These are phyloP conservation scores for Auxenochlorella pyrenoidosa DNA, from an alignment of 139 green algal species.

Conservation along the genomic window DNA sequence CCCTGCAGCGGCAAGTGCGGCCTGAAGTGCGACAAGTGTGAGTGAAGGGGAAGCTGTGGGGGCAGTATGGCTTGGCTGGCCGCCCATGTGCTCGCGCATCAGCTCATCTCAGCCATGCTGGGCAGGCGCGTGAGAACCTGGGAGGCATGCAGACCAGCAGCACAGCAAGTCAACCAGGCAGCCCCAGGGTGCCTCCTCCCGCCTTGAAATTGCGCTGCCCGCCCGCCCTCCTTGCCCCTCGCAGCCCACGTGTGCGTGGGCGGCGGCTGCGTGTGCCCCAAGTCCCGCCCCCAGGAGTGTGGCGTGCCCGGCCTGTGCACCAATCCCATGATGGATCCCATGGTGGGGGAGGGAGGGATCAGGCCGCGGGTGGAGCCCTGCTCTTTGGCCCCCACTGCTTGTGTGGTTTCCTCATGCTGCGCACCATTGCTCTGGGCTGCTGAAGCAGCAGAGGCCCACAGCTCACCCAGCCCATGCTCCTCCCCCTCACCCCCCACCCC, in stretches of 20 bases:
- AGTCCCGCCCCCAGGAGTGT: neutral
- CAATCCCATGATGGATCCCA: neutral
- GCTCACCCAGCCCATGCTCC: no score
- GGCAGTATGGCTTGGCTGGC: no score
- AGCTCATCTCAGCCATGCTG: no score
- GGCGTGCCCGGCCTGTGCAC: neutral
- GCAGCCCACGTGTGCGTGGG: neutral
- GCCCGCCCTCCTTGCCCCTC: neutral
- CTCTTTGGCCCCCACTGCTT: no score
- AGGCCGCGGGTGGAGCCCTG: no score
- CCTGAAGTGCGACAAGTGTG: neutral
- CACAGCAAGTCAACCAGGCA: neutral
- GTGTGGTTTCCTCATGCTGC: no score
- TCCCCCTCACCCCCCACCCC: neutral
- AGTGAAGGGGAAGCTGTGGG: neutral
- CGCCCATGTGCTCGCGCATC: no score
- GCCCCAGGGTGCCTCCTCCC: neutral
- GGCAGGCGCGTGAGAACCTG: no score
- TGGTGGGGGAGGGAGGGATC: neutral
- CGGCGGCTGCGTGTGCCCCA: conserved; percentile 9
- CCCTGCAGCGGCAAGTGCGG: conserved; percentile 2
- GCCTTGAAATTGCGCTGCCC: neutral
- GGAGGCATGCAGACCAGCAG: no score
- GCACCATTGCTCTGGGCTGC: no score
- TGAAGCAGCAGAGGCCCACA: no score